phyloP scores from a whole-genome alignment of 768 basidiomycete species.

The Gelatoporia subvermispora region DNA sequence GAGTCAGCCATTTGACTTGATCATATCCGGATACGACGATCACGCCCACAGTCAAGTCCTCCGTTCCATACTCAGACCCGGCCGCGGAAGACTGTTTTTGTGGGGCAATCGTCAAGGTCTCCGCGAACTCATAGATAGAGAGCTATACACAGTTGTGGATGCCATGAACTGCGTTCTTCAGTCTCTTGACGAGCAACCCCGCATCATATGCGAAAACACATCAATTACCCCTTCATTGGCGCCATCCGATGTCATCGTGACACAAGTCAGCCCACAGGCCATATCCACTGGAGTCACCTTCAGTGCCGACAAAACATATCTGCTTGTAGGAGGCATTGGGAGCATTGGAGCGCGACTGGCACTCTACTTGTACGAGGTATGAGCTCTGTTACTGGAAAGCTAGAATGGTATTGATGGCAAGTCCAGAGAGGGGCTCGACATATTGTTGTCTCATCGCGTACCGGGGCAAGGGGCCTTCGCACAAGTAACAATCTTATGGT shows the following conservation, averaged over 20 bases:
- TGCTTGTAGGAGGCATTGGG: slow-evolving; percentile 38
- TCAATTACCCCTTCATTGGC: neutral
- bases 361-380: slow-evolving; percentile 38
- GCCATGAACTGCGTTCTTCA: slow-evolving; percentile 1
- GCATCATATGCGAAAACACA: neutral
- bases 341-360: slow-evolving; percentile 34
- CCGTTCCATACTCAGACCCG: neutral
- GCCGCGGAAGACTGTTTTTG: slow-evolving; percentile 3
- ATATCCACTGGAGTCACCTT: slow-evolving; percentile 13
- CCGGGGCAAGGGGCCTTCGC: slow-evolving; percentile 2
- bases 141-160: slow-evolving; percentile 14
- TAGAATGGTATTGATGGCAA: neutral
- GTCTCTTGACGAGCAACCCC: no score
- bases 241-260: no score
- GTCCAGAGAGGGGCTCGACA: slow-evolving; percentile 10
- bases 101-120: slow-evolving; percentile 13
- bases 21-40: slow-evolving; percentile 7
- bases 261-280: neutral
- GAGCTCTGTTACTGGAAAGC: neutral
- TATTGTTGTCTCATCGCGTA: slow-evolving; percentile 12
- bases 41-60: neutral
- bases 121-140: neutral
- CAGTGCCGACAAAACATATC: slow-evolving; percentile 27
- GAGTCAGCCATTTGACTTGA: neutral
- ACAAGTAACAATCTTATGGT: slow-evolving; percentile 1